Conservation (phyloP, 257 asterid genomes). For the Solanum etuberosum region DNA sequence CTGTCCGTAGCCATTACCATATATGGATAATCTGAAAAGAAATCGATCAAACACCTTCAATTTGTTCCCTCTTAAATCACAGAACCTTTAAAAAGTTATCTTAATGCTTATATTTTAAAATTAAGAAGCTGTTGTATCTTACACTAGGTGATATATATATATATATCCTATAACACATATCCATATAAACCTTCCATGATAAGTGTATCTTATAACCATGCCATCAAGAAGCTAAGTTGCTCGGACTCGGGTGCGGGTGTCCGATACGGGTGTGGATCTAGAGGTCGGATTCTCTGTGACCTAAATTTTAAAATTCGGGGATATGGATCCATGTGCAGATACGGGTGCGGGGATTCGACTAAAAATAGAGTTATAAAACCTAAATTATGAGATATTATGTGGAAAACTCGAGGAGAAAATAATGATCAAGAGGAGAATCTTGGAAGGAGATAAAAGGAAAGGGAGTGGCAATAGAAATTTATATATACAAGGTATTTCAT, state of each 20-base stretch:
- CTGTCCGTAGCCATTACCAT: not conserved
- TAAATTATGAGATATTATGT: not conserved
- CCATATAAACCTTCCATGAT: not conserved
- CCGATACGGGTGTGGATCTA: not conserved
- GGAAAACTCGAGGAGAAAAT: not conserved
- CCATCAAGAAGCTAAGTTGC: not conserved
- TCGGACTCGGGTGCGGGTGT: not conserved
- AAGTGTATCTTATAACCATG: not conserved
- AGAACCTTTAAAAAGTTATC: not conserved
- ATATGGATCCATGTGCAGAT: not conserved
- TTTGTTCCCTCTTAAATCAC: not conserved
- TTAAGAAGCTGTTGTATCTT: not conserved
- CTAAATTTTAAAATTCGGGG: not conserved
- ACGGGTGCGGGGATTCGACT: not conserved
- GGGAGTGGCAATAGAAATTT: not conserved
- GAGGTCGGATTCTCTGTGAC: not conserved
- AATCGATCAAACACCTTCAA: not conserved
- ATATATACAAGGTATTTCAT: not conserved
- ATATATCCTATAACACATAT: not conserved
- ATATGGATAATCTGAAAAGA: not conserved
- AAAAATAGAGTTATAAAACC: not conserved
- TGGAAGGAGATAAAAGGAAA: not conserved
- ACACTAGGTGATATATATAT: not conserved
- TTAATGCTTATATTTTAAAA: not conserved
- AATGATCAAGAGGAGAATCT: not conserved